Base-by-base conservation (phyloP, 2,329 filamentous ascomycete species). In the Gliomastix tumulicola region DNA sequence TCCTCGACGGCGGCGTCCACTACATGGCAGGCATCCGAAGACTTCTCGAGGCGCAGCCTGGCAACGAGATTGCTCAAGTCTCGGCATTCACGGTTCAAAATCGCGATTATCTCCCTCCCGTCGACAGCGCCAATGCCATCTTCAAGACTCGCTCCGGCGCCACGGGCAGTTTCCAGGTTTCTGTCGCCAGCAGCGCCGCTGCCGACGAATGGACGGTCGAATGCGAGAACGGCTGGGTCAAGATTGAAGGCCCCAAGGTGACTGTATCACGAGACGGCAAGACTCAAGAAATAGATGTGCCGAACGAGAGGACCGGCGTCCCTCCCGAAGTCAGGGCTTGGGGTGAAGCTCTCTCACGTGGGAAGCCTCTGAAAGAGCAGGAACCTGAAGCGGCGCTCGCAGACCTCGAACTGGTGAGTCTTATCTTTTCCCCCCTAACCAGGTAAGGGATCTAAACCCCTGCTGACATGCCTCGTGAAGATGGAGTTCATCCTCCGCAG, bases 1-100 rank as follows among this genome's bases (percentile, higher is more conserved):
- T 41, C 5, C 39, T 41, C 2, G 43, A 45, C 21, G 35, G 39
- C 9, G 43, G 43, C 7, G 42, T 45, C 23, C 43, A 45, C 34
- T 44, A 40, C n/a, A 30, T 44, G 22, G 43, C 39, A 6, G 42
- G 38, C 9, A 34, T 45, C 9, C 25, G 3, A 25, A 9, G 9
- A n/a, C 22, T 25, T 9, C 22, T 25, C 22, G 9, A 9, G 22
- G 22, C 9, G n/a, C 22, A 25, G n/a, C n/a, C n/a, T n/a, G n/a
- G n/a, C n/a, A n/a, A 25, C 22, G n/a, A 25, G 22, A 25, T 25
- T n/a, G n/a, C 22, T 9, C 9, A n/a, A 9, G 22, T 25, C 9
- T 25, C 22, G 9, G 22, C 22, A 9, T 25, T 9, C 22, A 25
- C 22, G 22, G n/a, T 9, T 25, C 22, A 25, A n/a, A 9, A 9